Evolutionary conservation across 2,329 filamentous ascomycete genomes (phyloP).

Genomic region (Bipolaris gigantea): DNA sequence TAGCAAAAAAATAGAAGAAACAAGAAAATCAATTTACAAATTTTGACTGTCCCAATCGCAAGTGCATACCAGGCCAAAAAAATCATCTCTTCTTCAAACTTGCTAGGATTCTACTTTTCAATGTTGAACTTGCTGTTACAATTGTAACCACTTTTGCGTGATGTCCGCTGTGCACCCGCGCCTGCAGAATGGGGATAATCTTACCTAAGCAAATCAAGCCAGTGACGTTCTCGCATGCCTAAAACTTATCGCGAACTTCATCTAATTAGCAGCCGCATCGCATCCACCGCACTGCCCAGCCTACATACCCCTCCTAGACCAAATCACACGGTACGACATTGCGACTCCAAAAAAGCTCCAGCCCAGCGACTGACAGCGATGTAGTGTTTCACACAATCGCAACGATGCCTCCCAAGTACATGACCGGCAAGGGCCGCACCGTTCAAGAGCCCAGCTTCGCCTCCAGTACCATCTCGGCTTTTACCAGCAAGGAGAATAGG

Average conservation of each 20-base stretch:
- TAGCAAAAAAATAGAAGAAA: slow-evolving; percentile 23
- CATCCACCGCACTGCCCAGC: slow-evolving; percentile 13
- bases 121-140: background rate
- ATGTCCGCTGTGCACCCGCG: background rate
- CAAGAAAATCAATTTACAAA: background rate
- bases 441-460: slow-evolving; percentile 46
- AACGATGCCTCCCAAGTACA: slow-evolving; percentile 38
- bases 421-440: slow-evolving; percentile 31
- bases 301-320: background rate
- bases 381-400: slow-evolving; percentile 1
- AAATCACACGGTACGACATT: slow-evolving; percentile 7
- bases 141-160: background rate
- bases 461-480: slow-evolving; percentile 42
- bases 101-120: too few relatives aligned
- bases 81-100: background rate
- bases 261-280: slow-evolving; percentile 13
- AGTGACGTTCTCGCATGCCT: slow-evolving; percentile 1
- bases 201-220: slow-evolving; percentile 3
- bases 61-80: background rate
- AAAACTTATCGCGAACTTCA: slow-evolving; percentile 4
- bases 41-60: background rate
- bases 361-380: background rate
- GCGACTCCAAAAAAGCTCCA: background rate
- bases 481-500: slow-evolving; percentile 54
- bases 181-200: background rate